Evolutionary conservation across 2,329 filamentous ascomycete species (phyloP).

Genomic region (Aureobasidium sp.): DNA sequence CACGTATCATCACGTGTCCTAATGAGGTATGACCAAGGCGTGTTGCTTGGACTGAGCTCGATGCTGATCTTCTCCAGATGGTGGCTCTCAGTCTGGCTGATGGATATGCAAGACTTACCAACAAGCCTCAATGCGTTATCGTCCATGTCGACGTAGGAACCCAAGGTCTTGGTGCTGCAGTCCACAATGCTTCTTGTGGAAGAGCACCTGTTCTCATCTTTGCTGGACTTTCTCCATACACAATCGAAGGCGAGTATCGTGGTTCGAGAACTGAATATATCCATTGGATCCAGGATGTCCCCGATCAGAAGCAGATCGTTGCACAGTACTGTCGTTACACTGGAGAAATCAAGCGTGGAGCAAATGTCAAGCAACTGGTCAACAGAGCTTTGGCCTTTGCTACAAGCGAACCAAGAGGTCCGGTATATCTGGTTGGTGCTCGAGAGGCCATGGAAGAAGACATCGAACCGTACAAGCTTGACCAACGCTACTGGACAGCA

Average conservation of each 20-base stretch:
- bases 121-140: constrained; percentile 68
- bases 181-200: constrained; percentile 72
- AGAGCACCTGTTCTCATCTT: constrained; percentile 71
- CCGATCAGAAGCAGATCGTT: constrained; percentile 73
- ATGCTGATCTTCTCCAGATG: constrained; percentile 44
- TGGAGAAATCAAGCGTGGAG: constrained; percentile 74
- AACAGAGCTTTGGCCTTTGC: constrained; percentile 80
- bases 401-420: constrained; percentile 66
- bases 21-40: constrained; percentile 55
- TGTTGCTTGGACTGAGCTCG: not conserved
- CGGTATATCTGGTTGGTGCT: constrained; percentile 71
- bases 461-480: constrained; percentile 62
- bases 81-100: constrained; percentile 80
- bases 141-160: constrained; percentile 79
- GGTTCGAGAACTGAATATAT: constrained; percentile 78
- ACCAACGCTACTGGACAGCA: constrained; percentile 63
- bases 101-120: constrained; percentile 66
- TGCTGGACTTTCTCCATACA: constrained; percentile 69
- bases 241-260: constrained; percentile 68
- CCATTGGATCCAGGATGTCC: constrained; percentile 80
- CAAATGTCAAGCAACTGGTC: constrained; percentile 84
- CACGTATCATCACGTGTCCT: constrained; percentile 69
- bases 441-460: constrained; percentile 83
- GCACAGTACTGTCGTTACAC: constrained; percentile 79
- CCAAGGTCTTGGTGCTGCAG: constrained; percentile 67